Conservation (phyloP, 1,284 basidiomycete species). For the Heliocybe sulcata region DNA sequence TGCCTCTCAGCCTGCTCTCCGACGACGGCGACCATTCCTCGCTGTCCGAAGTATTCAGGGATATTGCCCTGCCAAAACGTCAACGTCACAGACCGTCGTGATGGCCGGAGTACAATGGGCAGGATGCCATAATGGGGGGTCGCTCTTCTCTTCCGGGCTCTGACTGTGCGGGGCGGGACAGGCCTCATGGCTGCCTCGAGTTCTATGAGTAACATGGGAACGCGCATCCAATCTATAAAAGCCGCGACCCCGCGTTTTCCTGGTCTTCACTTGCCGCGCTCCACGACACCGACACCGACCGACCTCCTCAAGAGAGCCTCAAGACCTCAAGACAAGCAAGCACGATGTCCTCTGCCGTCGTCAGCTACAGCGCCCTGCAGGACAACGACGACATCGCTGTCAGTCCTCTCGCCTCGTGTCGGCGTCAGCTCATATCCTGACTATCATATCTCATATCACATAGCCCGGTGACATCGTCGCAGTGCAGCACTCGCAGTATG, state of each 20-base stretch:
- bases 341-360: not conserved
- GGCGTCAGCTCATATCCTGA: not conserved
- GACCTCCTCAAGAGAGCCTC: not conserved
- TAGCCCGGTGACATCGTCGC: slow-evolving; percentile 69
- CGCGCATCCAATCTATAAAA: slow-evolving; percentile 2
- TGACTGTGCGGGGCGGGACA: not conserved
- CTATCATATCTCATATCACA: not conserved
- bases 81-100: too few relatives aligned
- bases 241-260: not conserved
- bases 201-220: slow-evolving; percentile 2
- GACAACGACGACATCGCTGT: slow-evolving; percentile 1
- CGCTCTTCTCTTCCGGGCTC: not conserved
- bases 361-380: not conserved
- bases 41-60: not conserved
- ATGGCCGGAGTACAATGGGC: not conserved
- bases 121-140: not conserved
- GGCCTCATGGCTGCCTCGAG: slow-evolving; percentile 2
- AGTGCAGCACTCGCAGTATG: slow-evolving; percentile 54
- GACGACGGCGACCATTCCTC: not conserved
- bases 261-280: not conserved
- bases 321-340: not conserved
- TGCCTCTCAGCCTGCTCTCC: not conserved
- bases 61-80: not conserved
- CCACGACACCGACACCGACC: not conserved
- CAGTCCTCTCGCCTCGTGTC: not conserved